These are phyloP conservation scores for Microcyclosporella mali DNA, from an alignment of 2,329 filamentous ascomycete genomes.

Conservation along the genomic window DNA sequence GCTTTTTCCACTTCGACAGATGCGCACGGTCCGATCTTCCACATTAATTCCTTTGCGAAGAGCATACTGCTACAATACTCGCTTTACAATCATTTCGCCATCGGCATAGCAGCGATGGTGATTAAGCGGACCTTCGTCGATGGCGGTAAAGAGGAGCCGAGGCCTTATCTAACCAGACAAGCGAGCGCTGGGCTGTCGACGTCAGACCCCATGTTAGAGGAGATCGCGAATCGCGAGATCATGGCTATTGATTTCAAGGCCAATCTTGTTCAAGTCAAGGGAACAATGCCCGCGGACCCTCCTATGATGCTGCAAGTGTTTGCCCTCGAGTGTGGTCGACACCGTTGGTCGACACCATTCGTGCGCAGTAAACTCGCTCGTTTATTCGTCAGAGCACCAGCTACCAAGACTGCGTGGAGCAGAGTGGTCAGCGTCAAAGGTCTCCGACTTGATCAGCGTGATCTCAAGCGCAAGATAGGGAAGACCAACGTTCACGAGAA, in stretches of 20 bases:
- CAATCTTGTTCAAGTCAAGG: conserved; percentile 78
- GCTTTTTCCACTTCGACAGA: conserved; percentile 81
- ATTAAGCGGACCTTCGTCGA: conserved; percentile 46
- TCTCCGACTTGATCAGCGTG: conserved; percentile 71
- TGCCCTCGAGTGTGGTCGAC: conserved; percentile 71
- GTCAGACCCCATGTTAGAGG: conserved; percentile 21
- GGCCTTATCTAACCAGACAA: conserved; percentile 11
- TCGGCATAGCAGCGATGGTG: conserved; percentile 74
- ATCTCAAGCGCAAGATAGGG: conserved; percentile 61
- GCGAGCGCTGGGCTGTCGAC: conserved; percentile 21
- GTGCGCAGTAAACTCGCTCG: conserved; percentile 69
- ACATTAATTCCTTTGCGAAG: conserved; percentile 74
- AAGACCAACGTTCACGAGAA: conserved; percentile 59
- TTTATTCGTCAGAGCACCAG: conserved; percentile 82
- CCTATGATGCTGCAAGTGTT: conserved; percentile 85
- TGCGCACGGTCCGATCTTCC: conserved; percentile 77
- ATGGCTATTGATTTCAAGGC: conserved; percentile 77
- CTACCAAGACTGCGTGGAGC: conserved; percentile 78
- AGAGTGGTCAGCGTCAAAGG: conserved; percentile 78
- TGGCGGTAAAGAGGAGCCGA: conserved; percentile 12
- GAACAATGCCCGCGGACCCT: conserved; percentile 82
- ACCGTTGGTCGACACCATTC: conserved; percentile 83
- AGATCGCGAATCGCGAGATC: conserved; percentile 52
- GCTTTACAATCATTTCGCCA: conserved; percentile 83
- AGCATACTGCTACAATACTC: conserved; percentile 83